phyloP scores from a whole-genome alignment of 1,284 basidiomycete genomes.

The Trichosporon inkin region DNA sequence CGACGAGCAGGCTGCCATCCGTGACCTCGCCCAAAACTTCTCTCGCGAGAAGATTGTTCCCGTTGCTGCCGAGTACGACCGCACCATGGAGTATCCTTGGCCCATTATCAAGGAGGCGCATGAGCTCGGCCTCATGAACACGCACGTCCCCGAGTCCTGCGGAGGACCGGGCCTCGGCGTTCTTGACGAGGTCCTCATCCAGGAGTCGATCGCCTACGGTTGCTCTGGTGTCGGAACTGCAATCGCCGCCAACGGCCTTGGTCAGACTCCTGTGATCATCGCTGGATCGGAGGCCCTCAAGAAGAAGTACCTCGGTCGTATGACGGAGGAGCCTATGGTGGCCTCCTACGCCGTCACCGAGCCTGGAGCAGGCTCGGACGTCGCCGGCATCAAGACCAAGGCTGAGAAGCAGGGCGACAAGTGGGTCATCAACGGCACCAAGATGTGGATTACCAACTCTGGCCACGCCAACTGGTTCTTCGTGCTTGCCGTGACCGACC shows the following conservation, averaged over 20 bases:
- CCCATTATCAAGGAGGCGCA: conserved; percentile 56
- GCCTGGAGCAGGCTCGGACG: conserved; percentile 57
- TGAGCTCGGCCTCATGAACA: conserved; percentile 52
- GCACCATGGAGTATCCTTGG: conserved; percentile 56
- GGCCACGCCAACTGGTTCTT: conserved; percentile 56
- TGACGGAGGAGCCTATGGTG: conserved; percentile 57
- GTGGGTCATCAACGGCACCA: conserved; percentile 55
- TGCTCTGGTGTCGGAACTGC: conserved; percentile 50
- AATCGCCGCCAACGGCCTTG: conserved; percentile 53
- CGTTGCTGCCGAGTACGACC: conserved; percentile 53
- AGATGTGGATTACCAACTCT: conserved; percentile 58
- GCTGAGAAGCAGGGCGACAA: conserved; percentile 56
- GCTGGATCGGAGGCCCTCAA: conserved; percentile 55
- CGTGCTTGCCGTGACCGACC: conserved; percentile 56
- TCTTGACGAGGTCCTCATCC: conserved; percentile 54
- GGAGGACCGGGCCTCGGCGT: conserved; percentile 52
- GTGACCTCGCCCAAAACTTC: conserved; percentile 54
- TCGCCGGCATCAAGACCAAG: conserved; percentile 53
- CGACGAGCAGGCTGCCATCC: conserved; percentile 44
- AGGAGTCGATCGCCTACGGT: conserved; percentile 43
- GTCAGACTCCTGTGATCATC: conserved; percentile 56
- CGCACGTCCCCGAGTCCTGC: conserved; percentile 51
- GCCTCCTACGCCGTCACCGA: conserved; percentile 58
- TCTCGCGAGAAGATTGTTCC: conserved; percentile 55
- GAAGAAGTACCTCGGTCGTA: conserved; percentile 57